These are phyloP conservation scores for Candida saitoana DNA, from an alignment of 805 yeast species.

Conservation along the genomic window DNA sequence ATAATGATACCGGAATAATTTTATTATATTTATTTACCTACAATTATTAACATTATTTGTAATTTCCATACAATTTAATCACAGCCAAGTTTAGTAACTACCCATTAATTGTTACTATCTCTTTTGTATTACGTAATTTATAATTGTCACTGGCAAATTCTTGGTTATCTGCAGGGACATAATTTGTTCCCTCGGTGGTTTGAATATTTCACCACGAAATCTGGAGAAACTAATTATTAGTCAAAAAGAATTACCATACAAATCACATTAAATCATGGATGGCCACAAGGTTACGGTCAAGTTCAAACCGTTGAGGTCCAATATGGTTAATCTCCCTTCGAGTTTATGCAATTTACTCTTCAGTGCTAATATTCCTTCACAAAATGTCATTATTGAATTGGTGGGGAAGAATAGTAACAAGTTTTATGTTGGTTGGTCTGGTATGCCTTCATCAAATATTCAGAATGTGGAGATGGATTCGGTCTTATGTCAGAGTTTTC, in stretches of 20 bases:
- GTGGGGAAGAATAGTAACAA: constrained; percentile 23
- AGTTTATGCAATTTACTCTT: constrained; percentile 42
- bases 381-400: constrained; percentile 52
- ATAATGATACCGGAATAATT: too few relatives aligned
- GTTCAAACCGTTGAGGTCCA: constrained; percentile 37
- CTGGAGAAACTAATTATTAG: not conserved
- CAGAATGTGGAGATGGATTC: constrained; percentile 62
- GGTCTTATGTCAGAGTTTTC: constrained; percentile 51
- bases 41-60: too few relatives aligned
- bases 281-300: constrained; percentile 26
- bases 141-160: too few relatives aligned
- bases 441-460: constrained; percentile 38
- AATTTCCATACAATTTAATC: too few relatives aligned
- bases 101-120: too few relatives aligned
- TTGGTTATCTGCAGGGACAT: not conserved
- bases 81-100: too few relatives aligned
- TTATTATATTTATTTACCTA: too few relatives aligned
- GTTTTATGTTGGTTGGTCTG: constrained; percentile 64
- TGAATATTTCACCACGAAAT: not conserved
- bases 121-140: too few relatives aligned
- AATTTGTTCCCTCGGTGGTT: not conserved
- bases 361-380: constrained; percentile 52
- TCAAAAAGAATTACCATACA: not conserved
- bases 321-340: constrained; percentile 54
- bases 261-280: constrained; percentile 24